Conservation (phyloP, 768 basidiomycete species). For the Lactarius tabidus region DNA sequence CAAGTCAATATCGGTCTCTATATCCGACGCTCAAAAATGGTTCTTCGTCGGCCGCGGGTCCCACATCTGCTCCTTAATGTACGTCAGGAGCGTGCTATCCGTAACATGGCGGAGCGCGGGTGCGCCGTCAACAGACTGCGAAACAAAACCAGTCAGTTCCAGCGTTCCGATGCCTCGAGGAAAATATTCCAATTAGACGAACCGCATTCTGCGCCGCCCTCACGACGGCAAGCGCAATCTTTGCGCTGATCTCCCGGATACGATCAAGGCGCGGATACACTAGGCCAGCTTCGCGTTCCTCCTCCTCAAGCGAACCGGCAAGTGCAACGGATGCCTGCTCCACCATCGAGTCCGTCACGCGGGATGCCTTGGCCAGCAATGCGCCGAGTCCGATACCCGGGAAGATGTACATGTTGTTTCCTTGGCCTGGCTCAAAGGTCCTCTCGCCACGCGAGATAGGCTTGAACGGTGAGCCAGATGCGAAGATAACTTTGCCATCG, state of each 20-base stretch:
- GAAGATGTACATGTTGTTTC: slow-evolving; percentile 93
- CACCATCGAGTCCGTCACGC: slow-evolving; percentile 83
- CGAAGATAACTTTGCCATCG: slow-evolving; percentile 75
- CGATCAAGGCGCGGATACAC: slow-evolving; percentile 83
- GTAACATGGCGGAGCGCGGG: slow-evolving; percentile 50
- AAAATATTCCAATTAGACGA: slow-evolving; percentile 29
- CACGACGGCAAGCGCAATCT: slow-evolving; percentile 72
- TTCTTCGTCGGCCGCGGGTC: slow-evolving; percentile 38
- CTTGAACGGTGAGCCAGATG: slow-evolving; percentile 84
- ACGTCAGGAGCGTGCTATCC: slow-evolving; percentile 51
- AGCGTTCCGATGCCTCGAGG: neutral
- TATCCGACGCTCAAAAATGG: slow-evolving; percentile 9
- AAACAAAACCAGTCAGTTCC: slow-evolving; percentile 5
- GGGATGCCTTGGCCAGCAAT: slow-evolving; percentile 64
- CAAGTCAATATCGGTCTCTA: neutral
- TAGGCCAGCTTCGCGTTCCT: slow-evolving; percentile 62
- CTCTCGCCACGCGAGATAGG: slow-evolving; percentile 52
- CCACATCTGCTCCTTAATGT: slow-evolving; percentile 72
- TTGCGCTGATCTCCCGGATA: slow-evolving; percentile 78
- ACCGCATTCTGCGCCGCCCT: slow-evolving; percentile 75
- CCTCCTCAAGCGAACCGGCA: slow-evolving; percentile 61
- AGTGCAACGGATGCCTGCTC: slow-evolving; percentile 83
- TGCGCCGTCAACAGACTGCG: slow-evolving; percentile 28
- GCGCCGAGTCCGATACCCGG: slow-evolving; percentile 74
- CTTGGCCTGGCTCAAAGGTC: slow-evolving; percentile 76